Conservation (phyloP, 192 early-diverging fungal species). For the Linnemannia exigua region DNA sequence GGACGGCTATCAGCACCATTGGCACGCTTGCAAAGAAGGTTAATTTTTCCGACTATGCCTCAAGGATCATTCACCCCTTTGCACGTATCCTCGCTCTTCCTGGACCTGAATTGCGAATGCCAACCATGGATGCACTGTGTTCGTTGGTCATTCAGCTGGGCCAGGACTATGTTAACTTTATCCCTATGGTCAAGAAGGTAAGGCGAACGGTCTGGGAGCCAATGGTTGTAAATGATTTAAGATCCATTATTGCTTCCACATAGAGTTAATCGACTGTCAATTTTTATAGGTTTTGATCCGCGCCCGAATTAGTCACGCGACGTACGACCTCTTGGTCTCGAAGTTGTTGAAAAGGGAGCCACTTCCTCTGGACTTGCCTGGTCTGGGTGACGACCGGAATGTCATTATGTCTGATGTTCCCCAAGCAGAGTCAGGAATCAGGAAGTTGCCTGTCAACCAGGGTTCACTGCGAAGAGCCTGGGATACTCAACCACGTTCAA, state of each 20-base stretch:
- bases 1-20: conserved; percentile 78
- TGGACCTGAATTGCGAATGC: conserved; percentile 66
- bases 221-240: no score
- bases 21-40: conserved; percentile 82
- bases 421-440: conserved; percentile 68
- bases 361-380: conserved; percentile 75
- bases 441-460: conserved; percentile 90
- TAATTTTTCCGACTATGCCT: conserved; percentile 88
- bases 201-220: not conserved
- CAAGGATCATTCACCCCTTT: conserved; percentile 88
- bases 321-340: conserved; percentile 83
- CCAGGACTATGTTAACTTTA: conserved; percentile 88
- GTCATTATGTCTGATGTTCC: conserved; percentile 65
- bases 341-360: conserved; percentile 84
- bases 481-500: conserved; percentile 90
- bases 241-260: no score
- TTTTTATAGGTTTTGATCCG: conserved; percentile 63
- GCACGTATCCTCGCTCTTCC: conserved; percentile 77
- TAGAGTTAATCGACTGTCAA: not conserved
- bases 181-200: conserved; percentile 89
- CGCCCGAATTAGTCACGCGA: conserved; percentile 74
- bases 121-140: conserved; percentile 87
- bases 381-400: conserved; percentile 63
- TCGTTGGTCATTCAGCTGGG: conserved; percentile 87
- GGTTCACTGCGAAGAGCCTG: conserved; percentile 87